A percentile compares a stretch with the other conserved stretches of the same genome.
Evolutionary conservation across 2,329 filamentous ascomycete species (phyloP).

Genomic region (Rhytidhysteron rufulum): DNA sequence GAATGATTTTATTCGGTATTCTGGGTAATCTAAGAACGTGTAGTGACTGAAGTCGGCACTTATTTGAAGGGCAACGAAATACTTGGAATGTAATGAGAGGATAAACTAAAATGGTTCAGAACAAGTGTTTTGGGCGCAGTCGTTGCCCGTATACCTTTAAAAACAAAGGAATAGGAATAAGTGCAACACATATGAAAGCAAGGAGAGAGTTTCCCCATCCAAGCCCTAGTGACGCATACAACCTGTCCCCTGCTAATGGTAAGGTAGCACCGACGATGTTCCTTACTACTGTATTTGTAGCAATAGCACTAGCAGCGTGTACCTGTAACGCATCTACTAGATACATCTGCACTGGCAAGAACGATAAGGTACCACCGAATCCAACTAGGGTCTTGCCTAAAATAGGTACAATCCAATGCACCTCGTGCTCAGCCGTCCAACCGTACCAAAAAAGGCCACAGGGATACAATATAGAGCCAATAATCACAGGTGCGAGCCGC

Average conservation of each 20-base stretch:
- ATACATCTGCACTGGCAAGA: conserved; percentile 2
- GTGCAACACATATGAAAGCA: conserved; percentile 3
- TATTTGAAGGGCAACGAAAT: too few relatives aligned
- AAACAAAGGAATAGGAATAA: conserved; percentile 5
- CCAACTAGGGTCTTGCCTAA: conserved; percentile 3
- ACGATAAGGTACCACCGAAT: conserved; percentile 2
- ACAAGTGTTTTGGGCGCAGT: conserved; percentile 1
- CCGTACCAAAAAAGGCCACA: conserved; percentile 4
- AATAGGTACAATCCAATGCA: conserved; percentile 5
- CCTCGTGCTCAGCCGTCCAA: conserved; percentile 2
- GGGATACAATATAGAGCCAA: conserved; percentile 20
- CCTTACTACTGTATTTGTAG: conserved; percentile 1
- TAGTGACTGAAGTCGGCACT: too few relatives aligned
- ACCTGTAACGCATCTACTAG: conserved; percentile 4
- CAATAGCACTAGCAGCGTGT: conserved; percentile 3
- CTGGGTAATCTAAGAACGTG: too few relatives aligned
- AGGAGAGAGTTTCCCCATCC: conserved; percentile 4
- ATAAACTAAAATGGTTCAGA: too few relatives aligned
- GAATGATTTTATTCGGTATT: too few relatives aligned
- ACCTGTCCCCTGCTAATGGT: conserved; percentile 1
- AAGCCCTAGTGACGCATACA: conserved; percentile 4
- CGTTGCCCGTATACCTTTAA: conserved; percentile 3
- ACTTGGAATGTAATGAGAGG: too few relatives aligned
- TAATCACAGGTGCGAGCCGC: conserved; percentile 5
- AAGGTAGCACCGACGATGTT: conserved; percentile 1